Evolutionary conservation across 345 rosid genomes (phyloP).

Genomic region (Aegle marmelos): DNA sequence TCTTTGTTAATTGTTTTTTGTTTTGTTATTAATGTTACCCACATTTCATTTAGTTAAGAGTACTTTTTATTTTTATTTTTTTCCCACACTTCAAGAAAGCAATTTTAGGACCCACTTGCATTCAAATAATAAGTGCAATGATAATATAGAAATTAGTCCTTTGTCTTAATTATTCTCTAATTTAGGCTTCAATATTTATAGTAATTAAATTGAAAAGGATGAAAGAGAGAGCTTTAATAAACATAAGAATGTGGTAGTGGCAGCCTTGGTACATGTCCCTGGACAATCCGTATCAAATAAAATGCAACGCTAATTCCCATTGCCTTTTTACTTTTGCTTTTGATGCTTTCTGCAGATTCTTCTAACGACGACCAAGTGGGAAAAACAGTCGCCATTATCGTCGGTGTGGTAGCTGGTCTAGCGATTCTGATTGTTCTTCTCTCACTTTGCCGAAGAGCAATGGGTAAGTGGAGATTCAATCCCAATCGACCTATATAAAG

Average conservation of each 20-base stretch:
- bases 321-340: slow-evolving; percentile 10
- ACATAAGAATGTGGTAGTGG: background rate
- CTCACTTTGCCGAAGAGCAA: slow-evolving; percentile 61
- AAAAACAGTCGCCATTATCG: slow-evolving; percentile 75
- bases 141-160: background rate
- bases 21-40: background rate
- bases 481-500: background rate
- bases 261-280: slow-evolving; percentile 9
- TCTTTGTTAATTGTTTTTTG: background rate
- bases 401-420: slow-evolving; percentile 70
- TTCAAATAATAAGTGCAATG: slow-evolving; percentile 14
- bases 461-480: slow-evolving; percentile 28
- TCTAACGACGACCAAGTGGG: slow-evolving; percentile 60
- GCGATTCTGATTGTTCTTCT: slow-evolving; percentile 71
- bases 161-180: background rate
- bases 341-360: slow-evolving; percentile 45
- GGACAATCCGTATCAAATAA: background rate
- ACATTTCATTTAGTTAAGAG: background rate
- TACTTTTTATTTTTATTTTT: background rate
- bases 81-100: slow-evolving; percentile 9
- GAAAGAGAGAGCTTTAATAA: slow-evolving; percentile 1
- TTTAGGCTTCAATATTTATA: background rate
- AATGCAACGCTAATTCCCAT: slow-evolving; percentile 3
- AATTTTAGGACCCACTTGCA: slow-evolving; percentile 16
- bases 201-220: background rate